phyloP scores from a whole-genome alignment of 805 yeast species.

The Maudiozyma barnettii region DNA sequence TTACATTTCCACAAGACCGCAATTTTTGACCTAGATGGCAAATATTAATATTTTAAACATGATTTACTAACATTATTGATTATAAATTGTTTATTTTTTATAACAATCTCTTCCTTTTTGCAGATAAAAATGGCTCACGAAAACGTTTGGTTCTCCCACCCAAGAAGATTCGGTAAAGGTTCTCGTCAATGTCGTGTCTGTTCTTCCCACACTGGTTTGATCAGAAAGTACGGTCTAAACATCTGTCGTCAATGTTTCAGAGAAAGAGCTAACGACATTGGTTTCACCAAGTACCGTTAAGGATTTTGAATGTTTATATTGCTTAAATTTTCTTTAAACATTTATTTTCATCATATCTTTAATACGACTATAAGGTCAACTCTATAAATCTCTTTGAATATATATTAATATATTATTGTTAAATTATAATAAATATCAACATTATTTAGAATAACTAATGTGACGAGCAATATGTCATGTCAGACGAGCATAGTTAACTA shows the following conservation, averaged over 20 bases:
- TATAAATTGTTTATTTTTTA: neutral
- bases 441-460: neutral
- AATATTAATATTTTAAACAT: neutral
- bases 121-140: slow-evolving; percentile 92
- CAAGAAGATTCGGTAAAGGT: slow-evolving; percentile 99
- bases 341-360: neutral
- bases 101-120: neutral
- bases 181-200: slow-evolving; percentile 99
- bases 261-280: slow-evolving; percentile 97
- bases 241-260: slow-evolving; percentile 99
- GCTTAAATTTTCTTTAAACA: neutral
- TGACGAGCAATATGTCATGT: neutral
- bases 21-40: no score
- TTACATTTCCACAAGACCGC: no score
- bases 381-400: neutral
- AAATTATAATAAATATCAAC: neutral
- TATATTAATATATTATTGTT: neutral
- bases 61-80: neutral
- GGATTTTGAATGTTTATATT: slow-evolving; percentile 4
- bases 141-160: slow-evolving; percentile 99
- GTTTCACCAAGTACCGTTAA: slow-evolving; percentile 98
- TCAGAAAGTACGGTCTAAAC: slow-evolving; percentile 99
- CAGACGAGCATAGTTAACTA: neutral
- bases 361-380: neutral
- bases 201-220: slow-evolving; percentile 96